Evolutionary conservation across 2,329 filamentous ascomycete genomes (phyloP), one percentile per base, ranked within the genome.

Genomic region (Amauroascus verrucosus): DNA sequence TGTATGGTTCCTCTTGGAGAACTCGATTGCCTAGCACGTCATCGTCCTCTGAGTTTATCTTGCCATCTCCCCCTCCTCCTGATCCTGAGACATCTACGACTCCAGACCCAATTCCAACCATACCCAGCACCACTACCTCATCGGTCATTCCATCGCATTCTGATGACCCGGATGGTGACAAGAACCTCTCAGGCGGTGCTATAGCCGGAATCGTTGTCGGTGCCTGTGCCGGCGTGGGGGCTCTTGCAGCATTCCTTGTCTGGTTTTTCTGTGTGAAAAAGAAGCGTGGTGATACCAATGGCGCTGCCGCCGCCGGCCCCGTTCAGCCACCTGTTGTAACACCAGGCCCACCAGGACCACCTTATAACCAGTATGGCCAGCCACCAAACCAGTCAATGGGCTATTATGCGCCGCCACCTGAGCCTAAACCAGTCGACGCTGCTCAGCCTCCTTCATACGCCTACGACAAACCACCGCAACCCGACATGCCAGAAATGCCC

Each of bases 141-240:
- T 13, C 41, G 13, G 3, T 18, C 8, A n/a, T 8, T 7, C 41
- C 51, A 48, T 22, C 26, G 18, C 24, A 24, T 18, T 33, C 33
- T 18, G 5, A 26, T 37, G 22, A 4, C 3, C 26, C 16, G 20
- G 48, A 6, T n/a, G 44, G n/a, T 14, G 44, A 32, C 28, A 48
- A 28, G 3, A 46, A 26, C 16, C 24, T 58, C 6, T 53, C 48
- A 5, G 54, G 55, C n/a, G 58, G 58, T 30, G 55, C 53, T n/a
- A 58, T 60, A 24, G 58, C 48, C 13, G 58, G 58, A 43, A 56
- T 60, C 22, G 57, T 56, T n/a, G 50, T 54, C 32, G 58, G 58
- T 16, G 48, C 48, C 24, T 52, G 58, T 11, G 58, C 53, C 11
- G 52, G 37, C n/a, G 54, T 58, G 18, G 57, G 45, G 44, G 45